Evolutionary conservation across 1,284 basidiomycete species (phyloP).

Genomic region (Leccinum fallax): DNA sequence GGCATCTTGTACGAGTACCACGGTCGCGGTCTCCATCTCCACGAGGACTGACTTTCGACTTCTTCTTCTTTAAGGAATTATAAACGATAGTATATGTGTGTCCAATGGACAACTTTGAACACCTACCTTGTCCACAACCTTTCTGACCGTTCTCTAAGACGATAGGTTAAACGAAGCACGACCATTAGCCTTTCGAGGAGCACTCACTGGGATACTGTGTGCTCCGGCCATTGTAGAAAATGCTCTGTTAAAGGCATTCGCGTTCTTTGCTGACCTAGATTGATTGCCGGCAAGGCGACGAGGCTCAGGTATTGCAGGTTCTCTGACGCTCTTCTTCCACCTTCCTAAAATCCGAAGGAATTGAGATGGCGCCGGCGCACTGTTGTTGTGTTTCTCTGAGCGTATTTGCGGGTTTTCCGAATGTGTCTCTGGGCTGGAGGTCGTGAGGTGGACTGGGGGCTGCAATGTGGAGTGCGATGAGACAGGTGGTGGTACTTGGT

Average conservation of each 20-base stretch:
- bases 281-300: background rate
- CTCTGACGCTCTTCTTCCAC: background rate
- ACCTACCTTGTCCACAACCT: background rate
- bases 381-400: background rate
- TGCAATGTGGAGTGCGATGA: background rate
- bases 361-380: background rate
- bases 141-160: background rate
- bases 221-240: background rate
- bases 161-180: background rate
- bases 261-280: background rate
- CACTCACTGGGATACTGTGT: background rate
- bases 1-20: no score
- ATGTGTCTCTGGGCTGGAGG: background rate
- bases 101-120: background rate
- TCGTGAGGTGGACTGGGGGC: background rate
- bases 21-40: background rate
- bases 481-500: background rate
- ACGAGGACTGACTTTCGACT: background rate
- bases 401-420: background rate
- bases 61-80: background rate
- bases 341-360: background rate
- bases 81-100: background rate
- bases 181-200: background rate
- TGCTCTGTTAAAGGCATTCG: background rate
- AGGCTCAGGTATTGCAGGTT: background rate